Conservation (phyloP, 352 stramenopile genomes). For the Phytopythium ostracodes region DNA sequence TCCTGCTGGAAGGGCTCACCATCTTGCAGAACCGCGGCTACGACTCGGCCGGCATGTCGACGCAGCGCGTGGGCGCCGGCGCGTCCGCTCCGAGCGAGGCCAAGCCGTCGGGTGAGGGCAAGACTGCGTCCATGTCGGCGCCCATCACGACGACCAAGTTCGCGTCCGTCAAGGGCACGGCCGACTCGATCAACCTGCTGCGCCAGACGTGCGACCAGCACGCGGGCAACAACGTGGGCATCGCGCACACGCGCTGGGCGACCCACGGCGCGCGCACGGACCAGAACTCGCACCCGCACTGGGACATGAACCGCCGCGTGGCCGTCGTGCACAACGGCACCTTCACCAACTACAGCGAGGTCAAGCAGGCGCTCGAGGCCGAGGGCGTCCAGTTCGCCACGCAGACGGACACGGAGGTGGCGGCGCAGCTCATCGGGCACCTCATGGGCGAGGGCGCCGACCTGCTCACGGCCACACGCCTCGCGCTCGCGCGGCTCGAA, state of each 20-base stretch:
- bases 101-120: background rate
- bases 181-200: constrained; percentile 91
- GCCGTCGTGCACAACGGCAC: constrained; percentile 99
- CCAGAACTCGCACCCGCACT: constrained; percentile 98
- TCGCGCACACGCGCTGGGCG: constrained; percentile 99
- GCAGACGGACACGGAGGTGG: constrained; percentile 99
- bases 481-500: constrained; percentile 89
- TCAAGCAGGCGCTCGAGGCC: constrained; percentile 84
- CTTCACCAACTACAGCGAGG: constrained; percentile 96
- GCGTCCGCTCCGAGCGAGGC: background rate
- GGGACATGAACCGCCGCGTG: constrained; percentile 90
- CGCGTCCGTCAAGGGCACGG: constrained; percentile 87
- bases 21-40: constrained; percentile 96
- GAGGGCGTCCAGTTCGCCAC: constrained; percentile 92
- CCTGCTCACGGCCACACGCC: constrained; percentile 85
- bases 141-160: constrained; percentile 94
- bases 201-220: constrained; percentile 71
- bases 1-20: constrained; percentile 85
- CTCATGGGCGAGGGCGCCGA: constrained; percentile 84
- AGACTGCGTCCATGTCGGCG: constrained; percentile 4
- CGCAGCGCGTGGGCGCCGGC: constrained; percentile 45
- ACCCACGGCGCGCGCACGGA: constrained; percentile 98
- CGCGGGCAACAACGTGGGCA: constrained; percentile 90
- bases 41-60: constrained; percentile 96
- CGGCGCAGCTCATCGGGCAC: constrained; percentile 95